Percentiles rank a stretch among this genome's conserved stretches.
Conservation (phyloP, 345 rosid genomes). For the Citrus australasica region DNA sequence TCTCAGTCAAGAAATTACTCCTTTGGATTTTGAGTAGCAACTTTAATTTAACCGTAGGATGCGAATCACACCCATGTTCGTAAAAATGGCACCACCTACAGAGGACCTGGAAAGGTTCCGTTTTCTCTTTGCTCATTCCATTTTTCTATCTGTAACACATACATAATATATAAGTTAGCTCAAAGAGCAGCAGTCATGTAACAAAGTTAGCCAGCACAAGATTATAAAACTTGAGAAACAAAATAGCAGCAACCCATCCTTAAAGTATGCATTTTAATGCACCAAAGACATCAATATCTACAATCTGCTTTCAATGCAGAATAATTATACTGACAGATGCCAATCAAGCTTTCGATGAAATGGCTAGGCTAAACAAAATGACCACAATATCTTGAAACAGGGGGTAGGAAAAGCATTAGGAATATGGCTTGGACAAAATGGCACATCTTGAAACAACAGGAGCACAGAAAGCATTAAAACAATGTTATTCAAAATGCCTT, state of each 20-base stretch:
- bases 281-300: background rate
- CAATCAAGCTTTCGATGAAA: background rate
- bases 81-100: slow-evolving; percentile 41
- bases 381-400: background rate
- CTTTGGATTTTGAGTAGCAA: background rate
- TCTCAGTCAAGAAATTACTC: slow-evolving; percentile 20
- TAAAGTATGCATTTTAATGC: background rate
- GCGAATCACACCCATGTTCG: background rate
- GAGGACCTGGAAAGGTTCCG: slow-evolving; percentile 96
- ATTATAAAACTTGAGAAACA: background rate
- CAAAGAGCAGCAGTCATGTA: background rate
- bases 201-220: background rate
- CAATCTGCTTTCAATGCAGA: background rate
- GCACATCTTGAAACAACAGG: background rate
- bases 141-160: slow-evolving; percentile 56
- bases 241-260: background rate
- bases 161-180: background rate
- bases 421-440: background rate
- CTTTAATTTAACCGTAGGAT: slow-evolving; percentile 8
- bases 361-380: background rate
- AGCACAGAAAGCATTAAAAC: background rate
- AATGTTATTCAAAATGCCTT: too few species aligned
- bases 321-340: background rate
- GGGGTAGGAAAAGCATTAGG: background rate
- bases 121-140: slow-evolving; percentile 99